phyloP scores from a whole-genome alignment of 2,329 filamentous ascomycete genomes.

The Penicillium sp. region DNA sequence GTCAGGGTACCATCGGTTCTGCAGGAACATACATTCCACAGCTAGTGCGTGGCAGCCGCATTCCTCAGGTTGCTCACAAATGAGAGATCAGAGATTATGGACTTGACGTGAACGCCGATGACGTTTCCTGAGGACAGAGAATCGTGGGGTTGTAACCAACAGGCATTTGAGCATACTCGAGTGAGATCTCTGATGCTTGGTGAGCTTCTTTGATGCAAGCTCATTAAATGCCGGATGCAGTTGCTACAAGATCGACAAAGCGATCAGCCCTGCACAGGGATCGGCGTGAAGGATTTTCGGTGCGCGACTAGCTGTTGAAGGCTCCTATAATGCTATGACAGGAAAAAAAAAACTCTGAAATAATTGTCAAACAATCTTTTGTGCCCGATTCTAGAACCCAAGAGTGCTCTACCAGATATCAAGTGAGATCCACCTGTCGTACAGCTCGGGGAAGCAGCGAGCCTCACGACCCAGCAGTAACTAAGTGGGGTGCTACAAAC shows the following conservation, averaged over 20 bases:
- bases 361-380: not conserved
- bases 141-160: not conserved
- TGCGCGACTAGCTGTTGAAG: not conserved
- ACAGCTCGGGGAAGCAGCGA: not conserved
- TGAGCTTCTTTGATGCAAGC: not conserved
- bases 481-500: not conserved
- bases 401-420: not conserved
- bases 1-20: not conserved
- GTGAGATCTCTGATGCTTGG: not conserved
- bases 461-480: not conserved
- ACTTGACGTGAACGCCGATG: not conserved
- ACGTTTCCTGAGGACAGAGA: constrained; percentile 6
- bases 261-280: not conserved
- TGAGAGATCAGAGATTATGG: not conserved
- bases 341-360: not conserved
- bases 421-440: not conserved
- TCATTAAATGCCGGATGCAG: constrained; percentile 11
- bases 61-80: not conserved
- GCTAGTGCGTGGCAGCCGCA: not conserved
- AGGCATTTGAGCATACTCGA: not conserved
- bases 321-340: too few species aligned
- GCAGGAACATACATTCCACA: not conserved
- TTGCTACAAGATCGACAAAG: not conserved
- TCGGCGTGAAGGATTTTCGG: too few species aligned
- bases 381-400: not conserved